phyloP scores from a whole-genome alignment of 495 filamentous ascomycete genomes.

The Antarctomyces pellizariae region DNA sequence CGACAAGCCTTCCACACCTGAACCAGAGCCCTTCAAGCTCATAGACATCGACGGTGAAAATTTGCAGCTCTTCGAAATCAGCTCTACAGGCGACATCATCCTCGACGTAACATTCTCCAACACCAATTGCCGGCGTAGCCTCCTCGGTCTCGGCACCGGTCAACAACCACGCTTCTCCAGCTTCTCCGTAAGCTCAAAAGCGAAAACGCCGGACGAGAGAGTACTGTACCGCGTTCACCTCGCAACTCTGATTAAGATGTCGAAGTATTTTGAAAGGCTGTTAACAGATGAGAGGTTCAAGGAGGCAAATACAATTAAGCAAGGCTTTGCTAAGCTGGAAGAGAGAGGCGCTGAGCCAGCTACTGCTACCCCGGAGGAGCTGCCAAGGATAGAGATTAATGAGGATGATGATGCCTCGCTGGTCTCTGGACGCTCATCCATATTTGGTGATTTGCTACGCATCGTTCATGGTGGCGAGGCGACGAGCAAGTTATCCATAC shows the following conservation, averaged over 20 bases:
- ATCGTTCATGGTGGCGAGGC: constrained; percentile 27
- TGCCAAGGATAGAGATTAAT: constrained; percentile 29
- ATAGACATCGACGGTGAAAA: constrained; percentile 4
- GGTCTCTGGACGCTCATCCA: constrained; percentile 21
- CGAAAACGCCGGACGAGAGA: constrained; percentile 7
- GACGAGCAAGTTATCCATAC: constrained; percentile 19
- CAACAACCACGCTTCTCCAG: neutral
- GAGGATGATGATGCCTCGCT: constrained; percentile 35
- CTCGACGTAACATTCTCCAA: constrained; percentile 29
- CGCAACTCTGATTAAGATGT: constrained; percentile 19
- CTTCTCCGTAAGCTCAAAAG: too few species aligned
- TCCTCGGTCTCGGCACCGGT: neutral
- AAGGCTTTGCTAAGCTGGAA: constrained; percentile 19
- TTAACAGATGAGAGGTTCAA: constrained; percentile 25
- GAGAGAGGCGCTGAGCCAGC: constrained; percentile 18
- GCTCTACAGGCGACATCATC: constrained; percentile 27
- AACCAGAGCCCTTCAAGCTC: too few species aligned
- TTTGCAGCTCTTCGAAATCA: constrained; percentile 18
- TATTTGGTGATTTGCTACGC: constrained; percentile 30
- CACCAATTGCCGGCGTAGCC: constrained; percentile 2
- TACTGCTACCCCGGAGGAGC: constrained; percentile 20
- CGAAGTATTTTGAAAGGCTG: constrained; percentile 34
- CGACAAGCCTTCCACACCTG: too few species aligned
- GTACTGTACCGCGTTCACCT: constrained; percentile 17
- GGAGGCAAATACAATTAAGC: constrained; percentile 23